phyloP scores from a whole-genome alignment of 2,329 filamentous ascomycete species.

The Graphilbum fragrans region DNA sequence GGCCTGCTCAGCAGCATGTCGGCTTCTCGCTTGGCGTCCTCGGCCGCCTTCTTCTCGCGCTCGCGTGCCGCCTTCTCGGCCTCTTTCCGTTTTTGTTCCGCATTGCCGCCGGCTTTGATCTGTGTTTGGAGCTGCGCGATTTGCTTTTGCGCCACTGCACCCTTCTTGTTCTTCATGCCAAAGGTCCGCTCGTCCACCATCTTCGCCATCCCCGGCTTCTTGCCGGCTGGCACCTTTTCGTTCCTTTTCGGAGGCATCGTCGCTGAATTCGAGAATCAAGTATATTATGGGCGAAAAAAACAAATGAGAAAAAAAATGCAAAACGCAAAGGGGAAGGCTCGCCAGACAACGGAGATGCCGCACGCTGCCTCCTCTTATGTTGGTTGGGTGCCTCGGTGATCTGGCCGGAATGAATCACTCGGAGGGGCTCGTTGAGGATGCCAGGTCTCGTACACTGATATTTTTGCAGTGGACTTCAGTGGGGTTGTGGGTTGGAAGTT shows the following conservation, averaged over 20 bases:
- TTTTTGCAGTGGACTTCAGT: no score
- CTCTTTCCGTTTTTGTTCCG: conserved; percentile 74
- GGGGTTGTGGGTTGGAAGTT: no score
- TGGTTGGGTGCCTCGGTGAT: no score
- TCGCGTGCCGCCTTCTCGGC: conserved; percentile 57
- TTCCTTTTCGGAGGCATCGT: conserved; percentile 63
- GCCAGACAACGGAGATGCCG: no score
- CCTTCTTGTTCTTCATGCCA: conserved; percentile 99
- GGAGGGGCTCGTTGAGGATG: no score
- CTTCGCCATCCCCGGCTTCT: conserved; percentile 45
- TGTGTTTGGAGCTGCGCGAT: conserved; percentile 75
- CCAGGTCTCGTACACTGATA: no score
- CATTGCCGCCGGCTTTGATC: conserved; percentile 60
- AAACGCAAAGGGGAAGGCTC: no score
- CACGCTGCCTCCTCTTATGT: no score
- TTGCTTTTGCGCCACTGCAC: conserved; percentile 75
- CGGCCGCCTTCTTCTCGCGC: conserved; percentile 83
- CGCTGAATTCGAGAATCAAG: conserved; percentile 16
- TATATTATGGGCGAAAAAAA: neutral
- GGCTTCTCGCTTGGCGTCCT: conserved; percentile 69
- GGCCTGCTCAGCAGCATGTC: conserved; percentile 81
- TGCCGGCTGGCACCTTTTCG: conserved; percentile 37
- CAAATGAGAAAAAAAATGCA: conserved; percentile 1
- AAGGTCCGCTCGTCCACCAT: conserved; percentile 89
- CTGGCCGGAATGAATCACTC: no score